A percentile compares a stretch with the other conserved stretches of the same genome.
phyloP scores from a whole-genome alignment of 2,329 filamentous ascomycete genomes.

The Thelonectria rubi region DNA sequence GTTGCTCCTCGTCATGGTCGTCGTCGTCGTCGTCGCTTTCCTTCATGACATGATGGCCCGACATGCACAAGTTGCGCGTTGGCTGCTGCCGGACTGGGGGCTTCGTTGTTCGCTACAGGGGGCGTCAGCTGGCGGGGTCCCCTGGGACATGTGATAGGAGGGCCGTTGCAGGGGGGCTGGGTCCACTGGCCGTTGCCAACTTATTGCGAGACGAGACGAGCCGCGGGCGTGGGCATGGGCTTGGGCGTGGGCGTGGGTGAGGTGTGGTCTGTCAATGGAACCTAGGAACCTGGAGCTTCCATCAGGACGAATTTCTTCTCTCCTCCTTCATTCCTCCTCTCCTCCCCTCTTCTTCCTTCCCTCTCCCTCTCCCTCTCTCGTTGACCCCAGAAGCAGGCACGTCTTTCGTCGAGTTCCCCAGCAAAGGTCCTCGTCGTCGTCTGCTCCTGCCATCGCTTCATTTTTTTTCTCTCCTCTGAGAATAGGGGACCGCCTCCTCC shows the following conservation, averaged over 20 bases:
- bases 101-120: constrained; percentile 21
- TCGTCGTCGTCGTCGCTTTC: background rate
- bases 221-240: constrained; percentile 10
- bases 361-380: constrained; percentile 4
- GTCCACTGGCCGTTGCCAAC: constrained; percentile 18
- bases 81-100: constrained; percentile 15
- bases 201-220: constrained; percentile 17
- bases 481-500: constrained; percentile 22
- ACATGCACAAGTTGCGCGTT: constrained; percentile 6
- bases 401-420: constrained; percentile 16
- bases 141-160: constrained; percentile 18
- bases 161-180: constrained; percentile 5
- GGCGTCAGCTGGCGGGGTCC: background rate
- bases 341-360: constrained; percentile 4
- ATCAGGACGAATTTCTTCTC: background rate
- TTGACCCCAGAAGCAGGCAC: constrained; percentile 8
- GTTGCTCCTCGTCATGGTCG: background rate
- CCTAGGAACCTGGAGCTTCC: no score
- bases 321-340: constrained; percentile 3
- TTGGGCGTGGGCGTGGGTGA: no score
- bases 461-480: constrained; percentile 15
- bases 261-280: no score
- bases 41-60: background rate
- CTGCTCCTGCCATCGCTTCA: constrained; percentile 14
- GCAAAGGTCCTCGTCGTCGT: constrained; percentile 8